Evolutionary conservation across 441 rosid species (phyloP).

Genomic region (Aquilaria agallochum): DNA sequence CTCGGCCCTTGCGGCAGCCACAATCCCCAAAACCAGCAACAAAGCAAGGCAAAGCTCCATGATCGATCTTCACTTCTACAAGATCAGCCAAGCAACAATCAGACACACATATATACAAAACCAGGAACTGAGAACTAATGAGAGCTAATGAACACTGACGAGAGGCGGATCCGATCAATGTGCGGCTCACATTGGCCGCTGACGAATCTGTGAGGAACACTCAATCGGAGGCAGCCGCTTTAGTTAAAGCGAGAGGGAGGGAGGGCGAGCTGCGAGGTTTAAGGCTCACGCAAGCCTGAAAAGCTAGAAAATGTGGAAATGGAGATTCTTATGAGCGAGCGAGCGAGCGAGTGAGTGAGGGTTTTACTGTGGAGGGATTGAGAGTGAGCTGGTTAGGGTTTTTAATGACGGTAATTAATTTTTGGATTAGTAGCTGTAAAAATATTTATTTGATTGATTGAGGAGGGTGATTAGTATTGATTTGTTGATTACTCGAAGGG

Average conservation of each 20-base stretch:
- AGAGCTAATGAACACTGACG: neutral
- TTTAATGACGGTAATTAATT: neutral
- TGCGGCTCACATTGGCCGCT: neutral
- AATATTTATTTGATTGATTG: too few relatives aligned
- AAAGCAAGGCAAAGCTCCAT: slow-evolving; percentile 24
- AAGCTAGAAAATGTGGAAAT: too few relatives aligned
- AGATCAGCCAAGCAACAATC: slow-evolving; percentile 28
- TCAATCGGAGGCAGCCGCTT: too few relatives aligned
- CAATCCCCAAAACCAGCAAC: slow-evolving; percentile 30
- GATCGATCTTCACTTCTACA: slow-evolving; percentile 21
- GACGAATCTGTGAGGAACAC: slow-evolving; percentile 2
- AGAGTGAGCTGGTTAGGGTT: slow-evolving; percentile 19
- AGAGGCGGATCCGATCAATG: neutral
- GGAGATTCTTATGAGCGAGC: slow-evolving; percentile 1
- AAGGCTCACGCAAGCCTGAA: neutral
- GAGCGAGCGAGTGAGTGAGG: slow-evolving; percentile 17
- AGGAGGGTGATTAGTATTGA: neutral
- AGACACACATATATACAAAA: slow-evolving; percentile 4
- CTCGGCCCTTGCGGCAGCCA: slow-evolving; percentile 54
- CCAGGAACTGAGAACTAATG: neutral
- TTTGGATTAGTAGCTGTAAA: too few relatives aligned
- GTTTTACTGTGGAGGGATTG: neutral
- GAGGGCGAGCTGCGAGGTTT: neutral
- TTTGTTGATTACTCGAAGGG: neutral
- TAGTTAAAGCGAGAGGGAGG: neutral